phyloP scores from a whole-genome alignment of 768 basidiomycete genomes.

The Tulasnella sp. region DNA sequence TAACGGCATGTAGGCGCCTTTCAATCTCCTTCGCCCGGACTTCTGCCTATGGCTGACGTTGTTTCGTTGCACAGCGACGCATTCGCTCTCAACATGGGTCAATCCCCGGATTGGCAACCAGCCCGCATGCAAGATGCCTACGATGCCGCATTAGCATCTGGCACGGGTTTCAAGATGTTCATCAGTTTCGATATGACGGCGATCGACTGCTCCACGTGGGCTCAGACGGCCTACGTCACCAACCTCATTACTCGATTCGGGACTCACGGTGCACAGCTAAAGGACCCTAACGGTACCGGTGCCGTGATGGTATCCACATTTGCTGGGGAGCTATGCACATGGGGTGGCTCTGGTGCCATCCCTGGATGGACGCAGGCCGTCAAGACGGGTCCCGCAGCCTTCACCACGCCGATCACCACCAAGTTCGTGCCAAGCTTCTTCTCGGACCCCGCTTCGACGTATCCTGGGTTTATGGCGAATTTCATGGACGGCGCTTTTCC shows the following conservation, averaged over 20 bases:
- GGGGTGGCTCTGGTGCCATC: slow-evolving; percentile 41
- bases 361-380: slow-evolving; percentile 49
- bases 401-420: slow-evolving; percentile 18
- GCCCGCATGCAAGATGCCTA: slow-evolving; percentile 53
- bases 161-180: slow-evolving; percentile 48
- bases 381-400: slow-evolving; percentile 29
- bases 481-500: slow-evolving; percentile 17
- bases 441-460: slow-evolving; percentile 23
- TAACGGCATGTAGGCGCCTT: slow-evolving; percentile 28
- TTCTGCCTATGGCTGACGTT: background rate
- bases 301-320: slow-evolving; percentile 25
- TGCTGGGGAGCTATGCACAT: slow-evolving; percentile 54
- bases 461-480: background rate
- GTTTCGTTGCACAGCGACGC: slow-evolving; percentile 17
- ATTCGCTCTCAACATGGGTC: slow-evolving; percentile 51
- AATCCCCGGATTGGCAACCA: slow-evolving; percentile 46
- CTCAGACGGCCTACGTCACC: slow-evolving; percentile 17
- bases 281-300: slow-evolving; percentile 23
- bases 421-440: slow-evolving; percentile 27
- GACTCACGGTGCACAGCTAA: slow-evolving; percentile 23
- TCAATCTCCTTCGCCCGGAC: background rate
- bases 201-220: background rate
- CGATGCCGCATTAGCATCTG: slow-evolving; percentile 39
- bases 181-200: slow-evolving; percentile 54
- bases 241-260: slow-evolving; percentile 18